These are phyloP conservation scores for Spathaspora girioi DNA, from an alignment of 805 yeast genomes.

Conservation along the genomic window DNA sequence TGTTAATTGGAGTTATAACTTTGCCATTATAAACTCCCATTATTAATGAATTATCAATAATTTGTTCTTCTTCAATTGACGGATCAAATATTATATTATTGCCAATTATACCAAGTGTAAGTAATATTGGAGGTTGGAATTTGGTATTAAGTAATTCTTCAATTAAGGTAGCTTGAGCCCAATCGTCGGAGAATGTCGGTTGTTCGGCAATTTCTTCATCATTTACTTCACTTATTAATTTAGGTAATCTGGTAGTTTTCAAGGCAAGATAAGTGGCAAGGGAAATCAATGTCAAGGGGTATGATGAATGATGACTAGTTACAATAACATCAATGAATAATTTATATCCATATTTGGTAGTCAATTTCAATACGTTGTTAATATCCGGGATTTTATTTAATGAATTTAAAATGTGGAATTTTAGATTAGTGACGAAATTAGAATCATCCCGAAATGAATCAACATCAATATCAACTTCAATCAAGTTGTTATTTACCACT, in stretches of 20 bases:
- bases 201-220: conserved; percentile 78
- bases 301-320: conserved; percentile 62
- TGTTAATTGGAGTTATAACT: conserved; percentile 69
- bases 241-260: conserved; percentile 72
- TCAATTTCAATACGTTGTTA: conserved; percentile 50
- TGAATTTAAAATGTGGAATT: conserved; percentile 56
- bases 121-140: conserved; percentile 70
- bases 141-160: conserved; percentile 33
- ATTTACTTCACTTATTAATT: conserved; percentile 63
- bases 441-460: conserved; percentile 80
- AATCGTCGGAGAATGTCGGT: conserved; percentile 89
- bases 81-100: conserved; percentile 75
- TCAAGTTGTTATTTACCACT: conserved; percentile 30
- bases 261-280: conserved; percentile 80
- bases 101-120: conserved; percentile 76
- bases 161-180: conserved; percentile 54
- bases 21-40: conserved; percentile 67
- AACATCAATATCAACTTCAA: conserved; percentile 79
- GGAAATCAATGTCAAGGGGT: conserved; percentile 79
- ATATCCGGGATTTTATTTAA: conserved; percentile 46
- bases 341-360: conserved; percentile 72
- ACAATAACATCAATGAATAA: conserved; percentile 78
- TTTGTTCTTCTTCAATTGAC: conserved; percentile 81
- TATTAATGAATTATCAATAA: conserved; percentile 78
- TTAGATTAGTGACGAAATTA: conserved; percentile 57